Evolutionary conservation across 805 yeast species (phyloP), one percentile per base, ranked within the genome.

Genomic region (Saccharomycopsis sp.): DNA sequence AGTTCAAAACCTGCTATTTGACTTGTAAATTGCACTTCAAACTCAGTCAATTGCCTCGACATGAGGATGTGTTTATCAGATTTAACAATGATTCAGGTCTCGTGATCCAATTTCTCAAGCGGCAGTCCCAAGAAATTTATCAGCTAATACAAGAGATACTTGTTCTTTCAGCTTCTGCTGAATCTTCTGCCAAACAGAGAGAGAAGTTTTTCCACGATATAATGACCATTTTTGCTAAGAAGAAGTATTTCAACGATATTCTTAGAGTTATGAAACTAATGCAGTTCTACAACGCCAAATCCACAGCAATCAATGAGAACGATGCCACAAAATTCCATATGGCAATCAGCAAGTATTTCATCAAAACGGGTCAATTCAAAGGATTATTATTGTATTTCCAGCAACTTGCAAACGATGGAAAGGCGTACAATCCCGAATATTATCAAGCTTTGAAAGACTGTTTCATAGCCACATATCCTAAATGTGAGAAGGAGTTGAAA

Each of bases 241-340:
- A 58, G 35, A 54, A 55, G 24, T 58, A 58, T 23, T 58, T 53
- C 23, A 25, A 38, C 5, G 60, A 58, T 15, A 54, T 58, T 25
- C 24, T 58, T 3, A 54, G 52, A 55, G 52, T 54, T 12, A 50
- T 58, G 54, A 58, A 54, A 34, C 29, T 58, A n/a, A 35, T 49
- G 8, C 53, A 58, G 19, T 42, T 49, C 14, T 47, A 50, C 12
- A 44, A 44, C 22, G 12, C 22, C 8, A 44, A 44, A 44, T 19
- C 49, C 22, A 17, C 49, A 3, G 12, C 19, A 17, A 12, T 15
- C 9, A n/a, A 34, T 5, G 14, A 15, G n/a, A 38, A 47, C 19
- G 41, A 49, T 7, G 41, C 34, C 7, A 24, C 17, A 3, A 51
- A 49, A 8, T 19, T 54, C 42, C 53, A 51, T 44, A 23, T 35